Conservation (phyloP, 129 eudicot species). For the Escallonia herrerae region DNA sequence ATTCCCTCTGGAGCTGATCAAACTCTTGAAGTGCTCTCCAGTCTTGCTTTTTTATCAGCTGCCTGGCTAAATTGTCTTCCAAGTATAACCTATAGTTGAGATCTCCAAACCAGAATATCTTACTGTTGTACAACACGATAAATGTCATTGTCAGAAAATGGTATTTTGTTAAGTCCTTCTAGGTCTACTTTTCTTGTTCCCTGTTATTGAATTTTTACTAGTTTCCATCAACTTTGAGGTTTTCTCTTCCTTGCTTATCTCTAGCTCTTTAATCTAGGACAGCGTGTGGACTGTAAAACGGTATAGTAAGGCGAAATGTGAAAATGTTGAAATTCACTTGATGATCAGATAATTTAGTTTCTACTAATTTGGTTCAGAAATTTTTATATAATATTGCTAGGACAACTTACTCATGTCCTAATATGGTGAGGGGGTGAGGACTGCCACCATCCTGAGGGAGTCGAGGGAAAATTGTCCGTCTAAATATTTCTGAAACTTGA, state of each 20-base stretch:
- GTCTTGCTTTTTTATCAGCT: slow-evolving; percentile 56
- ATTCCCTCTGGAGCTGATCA: slow-evolving; percentile 67
- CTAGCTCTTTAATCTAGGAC: background rate
- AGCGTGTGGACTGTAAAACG: background rate
- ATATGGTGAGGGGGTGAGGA: slow-evolving; percentile 64
- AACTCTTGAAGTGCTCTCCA: slow-evolving; percentile 74
- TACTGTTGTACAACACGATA: slow-evolving; percentile 53
- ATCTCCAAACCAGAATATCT: slow-evolving; percentile 94
- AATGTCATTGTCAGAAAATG: slow-evolving; percentile 4
- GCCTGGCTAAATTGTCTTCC: slow-evolving; percentile 64
- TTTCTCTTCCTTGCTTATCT: background rate
- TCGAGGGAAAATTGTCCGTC: slow-evolving; percentile 55
- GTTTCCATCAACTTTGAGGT: background rate
- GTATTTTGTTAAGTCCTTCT: background rate
- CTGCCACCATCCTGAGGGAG: slow-evolving; percentile 31
- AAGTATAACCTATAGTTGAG: slow-evolving; percentile 79
- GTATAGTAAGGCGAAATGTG: no score
- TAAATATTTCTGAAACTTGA: slow-evolving; percentile 80
- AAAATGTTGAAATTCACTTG: background rate
- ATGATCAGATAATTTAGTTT: background rate
- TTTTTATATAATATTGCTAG: background rate
- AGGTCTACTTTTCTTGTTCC: background rate
- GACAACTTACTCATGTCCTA: slow-evolving; percentile 89
- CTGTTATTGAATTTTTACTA: background rate
- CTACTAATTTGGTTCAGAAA: no score